Base-by-base conservation (phyloP, 139 green algal genomes). In the Chlamydomonas asymmetrica region DNA sequence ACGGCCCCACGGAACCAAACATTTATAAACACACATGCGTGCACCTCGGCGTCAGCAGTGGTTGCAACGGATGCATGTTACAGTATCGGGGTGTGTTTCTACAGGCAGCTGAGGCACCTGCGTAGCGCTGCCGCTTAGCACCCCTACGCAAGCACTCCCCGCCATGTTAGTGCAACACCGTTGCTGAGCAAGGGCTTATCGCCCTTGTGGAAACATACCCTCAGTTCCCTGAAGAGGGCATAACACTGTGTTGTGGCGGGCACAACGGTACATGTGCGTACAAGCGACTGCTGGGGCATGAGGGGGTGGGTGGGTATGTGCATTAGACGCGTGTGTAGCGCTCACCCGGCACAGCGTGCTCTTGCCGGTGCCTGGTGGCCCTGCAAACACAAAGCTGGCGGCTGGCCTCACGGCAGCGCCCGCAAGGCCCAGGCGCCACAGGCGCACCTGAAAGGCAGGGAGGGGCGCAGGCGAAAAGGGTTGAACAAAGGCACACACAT, bases 281-380 rank as follows among this genome's bases (percentile, higher is more conserved):
- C 16, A 16, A 20, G 48, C 48, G 20, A 16, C 20, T 56, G 48
- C 16, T 56, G 48, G 48, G 48, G 16, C 16, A 56, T 56, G 48
- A 56, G 48, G 16, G 16, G 20, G 16, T 16, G 48, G 16, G 48
- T 16, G 16, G 48, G 48, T 16, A 56, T 56, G 16, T 16, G 48
- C 48, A 56, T 16, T 20, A 27, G 16, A 27, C 16, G 16, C 16
- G 20, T 56, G 48, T 20, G 16, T 56, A 20, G n/a, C n/a, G 48
- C 78, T 3, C 74, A 85, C 80, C 74, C 90, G 91, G 80, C 84
- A 90, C 39, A 97, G 73, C 27, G 90, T 91, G 10, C 79, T 88
- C 81, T 94, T 96, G 62, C 92, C 92, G 38, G 92, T 87, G 34
- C 92, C 93, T 0, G 76, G 77, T 1, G 91, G 90, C 9, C 93